Percentiles rank a stretch among this genome's conserved stretches.
Evolutionary conservation across 2,329 filamentous ascomycete genomes (phyloP).

Genomic region (Aureobasidium sp.): DNA sequence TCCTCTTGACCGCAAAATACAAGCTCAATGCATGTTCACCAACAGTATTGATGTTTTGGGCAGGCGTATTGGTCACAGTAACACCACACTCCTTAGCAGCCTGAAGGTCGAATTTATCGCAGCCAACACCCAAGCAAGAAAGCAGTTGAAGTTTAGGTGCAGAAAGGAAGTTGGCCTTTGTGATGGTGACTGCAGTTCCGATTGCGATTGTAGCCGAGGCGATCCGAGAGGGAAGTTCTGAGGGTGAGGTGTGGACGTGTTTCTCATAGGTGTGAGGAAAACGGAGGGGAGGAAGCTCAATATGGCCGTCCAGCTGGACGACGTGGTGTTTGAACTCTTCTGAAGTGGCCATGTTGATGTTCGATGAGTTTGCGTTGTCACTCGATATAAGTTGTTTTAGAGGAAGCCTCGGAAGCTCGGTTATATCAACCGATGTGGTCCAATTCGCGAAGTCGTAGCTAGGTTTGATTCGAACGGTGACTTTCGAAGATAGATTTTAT

Average conservation of each 20-base stretch:
- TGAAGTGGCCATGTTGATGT: not conserved
- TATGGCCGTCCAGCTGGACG: conserved; percentile 39
- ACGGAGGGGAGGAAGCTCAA: conserved; percentile 31
- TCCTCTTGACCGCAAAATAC: conserved; percentile 39
- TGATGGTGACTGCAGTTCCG: conserved; percentile 32
- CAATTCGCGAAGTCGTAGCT: too few relatives aligned
- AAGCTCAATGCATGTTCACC: conserved; percentile 43
- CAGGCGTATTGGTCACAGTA: conserved; percentile 37
- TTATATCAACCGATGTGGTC: too few relatives aligned
- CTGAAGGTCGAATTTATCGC: conserved; percentile 38
- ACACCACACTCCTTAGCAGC: conserved; percentile 36
- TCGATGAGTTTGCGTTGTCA: not conserved
- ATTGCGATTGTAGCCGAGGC: conserved; percentile 39
- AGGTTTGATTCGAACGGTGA: too few relatives aligned
- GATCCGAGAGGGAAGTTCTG: conserved; percentile 33
- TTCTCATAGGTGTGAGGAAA: conserved; percentile 35
- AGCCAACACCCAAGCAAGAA: conserved; percentile 38
- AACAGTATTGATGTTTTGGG: conserved; percentile 36
- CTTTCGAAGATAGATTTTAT: too few relatives aligned
- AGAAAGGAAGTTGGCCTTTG: conserved; percentile 29
- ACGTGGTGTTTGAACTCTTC: conserved; percentile 33
- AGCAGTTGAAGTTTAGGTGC: conserved; percentile 37
- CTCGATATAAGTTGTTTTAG: not conserved
- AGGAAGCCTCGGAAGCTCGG: too few relatives aligned
- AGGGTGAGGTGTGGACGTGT: conserved; percentile 26